Evolutionary conservation across 208 protist genomes (phyloP).

Genomic region (Sergeia podlipaevii): DNA sequence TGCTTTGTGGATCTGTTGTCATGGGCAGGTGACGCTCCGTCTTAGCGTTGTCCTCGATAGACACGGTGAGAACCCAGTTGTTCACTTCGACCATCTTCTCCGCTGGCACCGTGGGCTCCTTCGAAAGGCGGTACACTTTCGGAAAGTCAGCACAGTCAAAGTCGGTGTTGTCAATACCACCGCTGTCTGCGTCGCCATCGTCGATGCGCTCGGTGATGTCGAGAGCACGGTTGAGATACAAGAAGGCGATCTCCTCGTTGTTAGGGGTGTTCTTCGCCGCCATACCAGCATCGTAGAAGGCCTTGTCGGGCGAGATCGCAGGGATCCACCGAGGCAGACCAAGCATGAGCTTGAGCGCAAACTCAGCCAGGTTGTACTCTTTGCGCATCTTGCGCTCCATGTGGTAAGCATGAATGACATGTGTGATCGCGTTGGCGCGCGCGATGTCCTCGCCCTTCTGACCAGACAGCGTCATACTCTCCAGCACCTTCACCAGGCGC

Average conservation of each 20-base stretch:
- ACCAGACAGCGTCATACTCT: conserved; percentile 73
- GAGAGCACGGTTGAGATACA: conserved; percentile 95
- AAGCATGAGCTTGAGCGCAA: conserved; percentile 84
- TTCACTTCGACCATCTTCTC: conserved; percentile 80
- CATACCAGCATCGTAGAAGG: conserved; percentile 96
- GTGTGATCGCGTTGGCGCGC: conserved; percentile 53
- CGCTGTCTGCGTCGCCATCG: conserved; percentile 73
- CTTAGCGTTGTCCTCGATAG: conserved; percentile 70
- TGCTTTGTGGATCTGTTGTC: conserved; percentile 56
- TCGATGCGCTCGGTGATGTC: conserved; percentile 95
- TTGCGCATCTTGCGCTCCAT: conserved; percentile 47
- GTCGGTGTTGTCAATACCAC: conserved; percentile 87
- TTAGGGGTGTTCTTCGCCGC: conserved; percentile 62
- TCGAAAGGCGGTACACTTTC: conserved; percentile 75
- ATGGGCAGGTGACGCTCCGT: conserved; percentile 45
- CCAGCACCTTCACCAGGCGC: conserved; percentile 55
- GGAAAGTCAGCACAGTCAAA: conserved; percentile 89
- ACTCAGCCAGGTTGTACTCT: conserved; percentile 66
- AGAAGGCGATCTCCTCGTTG: conserved; percentile 83
- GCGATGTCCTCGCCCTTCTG: conserved; percentile 81
- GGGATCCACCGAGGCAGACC: conserved; percentile 91
- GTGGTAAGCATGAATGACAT: conserved; percentile 86
- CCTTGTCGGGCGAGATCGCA: conserved; percentile 91
- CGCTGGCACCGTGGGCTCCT: conserved; percentile 35
- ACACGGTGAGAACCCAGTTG: conserved; percentile 91